phyloP scores from a whole-genome alignment of 495 filamentous ascomycete species.

The Cudoniella acicularis region DNA sequence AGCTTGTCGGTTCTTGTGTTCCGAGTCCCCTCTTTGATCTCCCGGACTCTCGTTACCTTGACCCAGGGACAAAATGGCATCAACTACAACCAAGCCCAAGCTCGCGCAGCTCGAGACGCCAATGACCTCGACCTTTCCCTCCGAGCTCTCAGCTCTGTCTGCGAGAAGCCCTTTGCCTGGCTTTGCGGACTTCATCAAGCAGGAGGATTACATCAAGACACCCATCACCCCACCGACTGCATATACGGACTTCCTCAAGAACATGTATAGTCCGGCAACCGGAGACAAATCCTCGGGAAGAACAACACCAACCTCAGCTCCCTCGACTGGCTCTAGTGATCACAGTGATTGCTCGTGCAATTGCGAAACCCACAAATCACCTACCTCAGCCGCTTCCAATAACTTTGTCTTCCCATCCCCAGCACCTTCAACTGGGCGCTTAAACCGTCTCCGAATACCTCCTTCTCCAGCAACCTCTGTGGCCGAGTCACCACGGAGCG shows the following conservation, averaged over 20 bases:
- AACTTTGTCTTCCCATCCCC: slow-evolving; percentile 52
- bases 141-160: slow-evolving; percentile 58
- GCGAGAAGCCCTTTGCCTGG: slow-evolving; percentile 49
- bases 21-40: slow-evolving; percentile 43
- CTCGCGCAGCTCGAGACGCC: slow-evolving; percentile 76
- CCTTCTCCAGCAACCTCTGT: slow-evolving; percentile 54
- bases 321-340: slow-evolving; percentile 51
- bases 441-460: slow-evolving; percentile 50
- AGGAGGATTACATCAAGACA: slow-evolving; percentile 56
- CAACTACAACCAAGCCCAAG: slow-evolving; percentile 53
- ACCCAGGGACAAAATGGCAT: slow-evolving; percentile 41
- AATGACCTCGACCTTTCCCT: slow-evolving; percentile 74
- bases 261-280: slow-evolving; percentile 34
- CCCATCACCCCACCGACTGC: slow-evolving; percentile 90
- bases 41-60: slow-evolving; percentile 24
- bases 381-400: slow-evolving; percentile 34
- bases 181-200: slow-evolving; percentile 47
- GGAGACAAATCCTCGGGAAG: slow-evolving; percentile 33
- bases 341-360: slow-evolving; percentile 51
- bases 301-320: slow-evolving; percentile 41
- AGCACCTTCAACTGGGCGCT: slow-evolving; percentile 47
- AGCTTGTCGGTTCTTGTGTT: slow-evolving; percentile 31
- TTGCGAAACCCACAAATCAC: slow-evolving; percentile 45
- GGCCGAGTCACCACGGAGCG: slow-evolving; percentile 40
- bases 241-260: slow-evolving; percentile 87